These are phyloP conservation scores for Pugionium dolabratum DNA, from an alignment of 345 rosid genomes.

Conservation along the genomic window DNA sequence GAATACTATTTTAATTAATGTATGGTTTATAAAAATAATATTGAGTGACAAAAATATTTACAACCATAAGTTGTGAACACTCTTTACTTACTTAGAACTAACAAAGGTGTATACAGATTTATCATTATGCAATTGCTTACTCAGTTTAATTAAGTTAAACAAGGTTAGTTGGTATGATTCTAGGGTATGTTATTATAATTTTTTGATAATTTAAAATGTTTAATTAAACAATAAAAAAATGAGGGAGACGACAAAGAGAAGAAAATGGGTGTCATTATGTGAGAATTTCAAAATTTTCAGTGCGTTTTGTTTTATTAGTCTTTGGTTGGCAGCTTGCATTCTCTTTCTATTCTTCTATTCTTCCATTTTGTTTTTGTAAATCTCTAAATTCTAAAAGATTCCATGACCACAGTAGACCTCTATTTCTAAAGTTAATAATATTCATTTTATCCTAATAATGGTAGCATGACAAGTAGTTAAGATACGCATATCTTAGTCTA, in stretches of 20 bases:
- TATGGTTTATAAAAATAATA: too few relatives aligned
- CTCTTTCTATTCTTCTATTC: slow-evolving; percentile 42
- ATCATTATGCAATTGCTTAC: too few relatives aligned
- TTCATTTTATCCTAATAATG: background rate
- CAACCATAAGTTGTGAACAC: too few relatives aligned
- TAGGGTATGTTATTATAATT: too few relatives aligned
- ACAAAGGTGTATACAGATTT: too few relatives aligned
- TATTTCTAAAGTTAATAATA: background rate
- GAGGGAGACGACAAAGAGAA: slow-evolving; percentile 32
- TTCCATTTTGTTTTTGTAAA: slow-evolving; percentile 38
- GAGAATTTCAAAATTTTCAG: slow-evolving; percentile 46
- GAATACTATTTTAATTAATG: too few relatives aligned
- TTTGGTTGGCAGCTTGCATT: slow-evolving; percentile 38
- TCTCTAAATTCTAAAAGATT: slow-evolving; percentile 37
- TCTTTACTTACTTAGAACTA: too few relatives aligned
- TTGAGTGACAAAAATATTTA: too few relatives aligned
- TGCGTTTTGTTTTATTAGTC: slow-evolving; percentile 39
- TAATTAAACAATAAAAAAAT: background rate
- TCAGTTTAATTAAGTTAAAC: background rate
- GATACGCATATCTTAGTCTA: slow-evolving; percentile 34
- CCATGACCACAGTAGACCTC: slow-evolving; percentile 21
- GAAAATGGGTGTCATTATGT: slow-evolving; percentile 31
- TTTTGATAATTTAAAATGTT: background rate
- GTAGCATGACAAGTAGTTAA: slow-evolving; percentile 31
- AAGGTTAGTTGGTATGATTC: background rate